Base-by-base conservation (phyloP, 768 basidiomycete species). In the Tylopilus intermedius region DNA sequence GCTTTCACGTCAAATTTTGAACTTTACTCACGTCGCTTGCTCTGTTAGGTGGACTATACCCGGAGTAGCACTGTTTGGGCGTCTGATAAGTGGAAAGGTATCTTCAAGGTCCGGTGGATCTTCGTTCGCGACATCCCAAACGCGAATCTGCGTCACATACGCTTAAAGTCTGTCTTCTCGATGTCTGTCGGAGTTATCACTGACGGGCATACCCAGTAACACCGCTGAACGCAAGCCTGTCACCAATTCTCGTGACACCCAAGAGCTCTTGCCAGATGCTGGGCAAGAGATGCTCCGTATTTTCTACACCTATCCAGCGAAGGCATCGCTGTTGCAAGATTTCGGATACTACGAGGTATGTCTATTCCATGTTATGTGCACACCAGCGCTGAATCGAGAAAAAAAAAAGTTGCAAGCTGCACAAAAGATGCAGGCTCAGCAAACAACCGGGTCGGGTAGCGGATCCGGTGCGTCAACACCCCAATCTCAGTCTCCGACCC, bases 81-180 rank as follows among this genome's bases (percentile, higher is more conserved):
- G 1, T 94, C 94, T 32, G 94, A 98, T 72, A 99, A 99, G 68
- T 99, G 96, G 96, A 98, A 99, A 71, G 96, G 96, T 22, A 92
- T 98, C 48, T 96, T 99, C 77, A 95, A 94, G 73, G 92, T 99
- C 24, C 81, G 87, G 51, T 98, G 96, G 96, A 85, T 98, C 57
- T 98, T 93, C 67, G 94, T 99, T 51, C 85, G 93, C 52, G 95
- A 97, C 65, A 93, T 93, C 46, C 93, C 92, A 24, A 94, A 94
- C 63, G 81, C 89, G 58, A 89, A 85, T 49, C 71, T 96, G 44
- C 79, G 93, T 45, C 93, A 95, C 69, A 94, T 96, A 65, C 85
- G 90, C 57, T 72, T 94, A 45, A 87, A 86, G 90, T 92, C 59
- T 37, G 54, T 53, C 32, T 54, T 32, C 47, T 51, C 8, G 49